Conservation (phyloP, 805 yeast genomes). For the Metschnikowia sp. region DNA sequence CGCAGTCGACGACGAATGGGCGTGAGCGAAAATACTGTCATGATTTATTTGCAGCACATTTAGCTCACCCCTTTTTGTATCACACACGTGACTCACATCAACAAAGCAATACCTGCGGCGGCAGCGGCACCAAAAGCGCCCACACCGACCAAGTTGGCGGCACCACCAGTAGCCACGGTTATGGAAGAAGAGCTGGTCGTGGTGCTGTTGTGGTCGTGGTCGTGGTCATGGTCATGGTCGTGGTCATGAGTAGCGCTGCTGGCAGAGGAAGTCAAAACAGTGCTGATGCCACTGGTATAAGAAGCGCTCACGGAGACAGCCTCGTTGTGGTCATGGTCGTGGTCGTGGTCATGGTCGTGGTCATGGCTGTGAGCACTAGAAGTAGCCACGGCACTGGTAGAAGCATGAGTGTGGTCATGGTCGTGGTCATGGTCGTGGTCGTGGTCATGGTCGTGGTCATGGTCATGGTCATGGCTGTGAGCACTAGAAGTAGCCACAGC, state of each 20-base stretch:
- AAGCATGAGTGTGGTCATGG: neutral
- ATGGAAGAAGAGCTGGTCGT: neutral
- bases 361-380: neutral
- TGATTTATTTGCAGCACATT: too few relatives aligned
- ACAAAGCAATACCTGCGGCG: neutral
- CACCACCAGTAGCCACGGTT: neutral
- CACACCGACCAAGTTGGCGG: neutral
- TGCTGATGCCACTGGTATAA: neutral
- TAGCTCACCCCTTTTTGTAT: too few relatives aligned
- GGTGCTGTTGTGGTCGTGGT: neutral
- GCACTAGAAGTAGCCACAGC: neutral
- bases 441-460: neutral
- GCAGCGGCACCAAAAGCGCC: neutral
- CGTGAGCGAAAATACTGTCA: too few relatives aligned
- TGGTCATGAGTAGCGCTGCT: neutral
- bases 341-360: neutral
- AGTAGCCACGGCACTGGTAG: neutral
- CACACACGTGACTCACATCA: neutral
- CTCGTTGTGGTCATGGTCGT: neutral
- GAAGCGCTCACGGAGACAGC: neutral
- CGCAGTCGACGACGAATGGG: too few relatives aligned
- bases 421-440: constrained; percentile 1
- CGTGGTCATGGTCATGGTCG: neutral
- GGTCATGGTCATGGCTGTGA: too few relatives aligned
- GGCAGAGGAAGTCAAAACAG: neutral